Evolutionary conservation across 2,329 filamentous ascomycete species (phyloP).

Genomic region (Colletotrichum sidae): DNA sequence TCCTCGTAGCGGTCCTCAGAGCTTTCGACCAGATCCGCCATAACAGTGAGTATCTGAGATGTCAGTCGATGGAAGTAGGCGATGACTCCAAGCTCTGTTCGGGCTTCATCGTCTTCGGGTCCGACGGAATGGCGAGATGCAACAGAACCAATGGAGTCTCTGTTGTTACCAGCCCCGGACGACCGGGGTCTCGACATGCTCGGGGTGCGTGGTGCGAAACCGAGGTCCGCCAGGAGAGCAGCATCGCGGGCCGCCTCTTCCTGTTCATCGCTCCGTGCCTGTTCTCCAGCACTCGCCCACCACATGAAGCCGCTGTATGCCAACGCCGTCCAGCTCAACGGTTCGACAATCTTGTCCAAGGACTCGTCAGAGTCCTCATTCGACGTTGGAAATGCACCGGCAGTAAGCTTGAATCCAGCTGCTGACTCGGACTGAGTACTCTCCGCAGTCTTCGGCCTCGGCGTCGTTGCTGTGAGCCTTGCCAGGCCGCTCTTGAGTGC

Average conservation of each 20-base stretch:
- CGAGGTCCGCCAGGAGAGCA: conserved; percentile 65
- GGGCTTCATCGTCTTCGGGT: conserved; percentile 54
- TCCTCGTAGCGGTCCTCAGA: conserved; percentile 59
- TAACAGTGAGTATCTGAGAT: conserved; percentile 69
- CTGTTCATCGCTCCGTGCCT: conserved; percentile 69
- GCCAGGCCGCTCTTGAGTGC: conserved; percentile 74
- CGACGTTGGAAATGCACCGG: conserved; percentile 31
- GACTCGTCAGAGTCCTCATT: conserved; percentile 58
- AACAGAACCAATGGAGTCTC: conserved; percentile 60
- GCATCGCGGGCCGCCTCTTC: conserved; percentile 68
- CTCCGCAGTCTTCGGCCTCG: conserved; percentile 33
- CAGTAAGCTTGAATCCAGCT: conserved; percentile 35
- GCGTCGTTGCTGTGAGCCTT: conserved; percentile 50
- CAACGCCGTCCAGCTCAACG: conserved; percentile 76
- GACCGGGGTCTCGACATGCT: conserved; percentile 43
- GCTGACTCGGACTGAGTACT: conserved; percentile 45
- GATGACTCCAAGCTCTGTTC: conserved; percentile 76
- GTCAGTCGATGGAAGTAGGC: conserved; percentile 86
- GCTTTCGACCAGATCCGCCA: conserved; percentile 70
- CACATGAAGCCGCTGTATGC: conserved; percentile 89
- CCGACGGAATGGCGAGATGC: conserved; percentile 41
- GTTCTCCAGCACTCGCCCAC: conserved; percentile 88
- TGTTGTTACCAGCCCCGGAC: conserved; percentile 49
- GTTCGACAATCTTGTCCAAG: conserved; percentile 69
- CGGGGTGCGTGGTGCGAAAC: conserved; percentile 27